These are phyloP conservation scores for Pseudocercospora eumusae DNA, from an alignment of 2,329 filamentous ascomycete species.

Conservation along the genomic window DNA sequence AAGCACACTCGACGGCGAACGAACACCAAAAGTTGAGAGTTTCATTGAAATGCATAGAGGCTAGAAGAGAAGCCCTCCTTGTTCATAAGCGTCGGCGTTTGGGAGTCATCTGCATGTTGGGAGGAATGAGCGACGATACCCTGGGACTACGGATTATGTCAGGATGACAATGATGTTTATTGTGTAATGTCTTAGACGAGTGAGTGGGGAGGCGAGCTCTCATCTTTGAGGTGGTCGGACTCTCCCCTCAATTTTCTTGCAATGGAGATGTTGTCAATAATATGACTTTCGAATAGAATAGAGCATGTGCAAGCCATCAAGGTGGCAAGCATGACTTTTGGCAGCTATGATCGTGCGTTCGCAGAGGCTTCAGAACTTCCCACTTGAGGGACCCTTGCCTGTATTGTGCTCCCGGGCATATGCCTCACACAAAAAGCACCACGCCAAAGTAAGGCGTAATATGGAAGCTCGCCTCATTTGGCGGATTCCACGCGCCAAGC, in stretches of 20 bases:
- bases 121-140: slow-evolving; percentile 19
- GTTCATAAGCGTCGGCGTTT: background rate
- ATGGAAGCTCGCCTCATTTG: slow-evolving; percentile 22
- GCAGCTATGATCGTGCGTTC: background rate
- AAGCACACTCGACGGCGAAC: background rate
- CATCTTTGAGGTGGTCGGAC: background rate
- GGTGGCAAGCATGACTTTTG: background rate
- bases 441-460: slow-evolving; percentile 22
- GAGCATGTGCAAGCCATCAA: background rate
- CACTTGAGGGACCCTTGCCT: background rate
- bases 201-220: background rate
- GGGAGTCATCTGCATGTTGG: background rate
- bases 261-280: too few relatives aligned
- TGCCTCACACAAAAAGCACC: slow-evolving; percentile 20
- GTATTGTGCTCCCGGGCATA: too few relatives aligned
- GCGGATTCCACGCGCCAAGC: slow-evolving; percentile 21
- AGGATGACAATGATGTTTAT: slow-evolving; percentile 4
- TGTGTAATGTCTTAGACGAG: background rate
- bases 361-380: too few relatives aligned
- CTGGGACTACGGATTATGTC: slow-evolving; percentile 10
- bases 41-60: slow-evolving; percentile 28
- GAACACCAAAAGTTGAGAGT: slow-evolving; percentile 18
- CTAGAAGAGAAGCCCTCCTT: background rate
- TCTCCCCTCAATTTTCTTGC: background rate
- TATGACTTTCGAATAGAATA: background rate